phyloP scores from a whole-genome alignment of 352 stramenopile species.

The Phytophthora palmivora region DNA sequence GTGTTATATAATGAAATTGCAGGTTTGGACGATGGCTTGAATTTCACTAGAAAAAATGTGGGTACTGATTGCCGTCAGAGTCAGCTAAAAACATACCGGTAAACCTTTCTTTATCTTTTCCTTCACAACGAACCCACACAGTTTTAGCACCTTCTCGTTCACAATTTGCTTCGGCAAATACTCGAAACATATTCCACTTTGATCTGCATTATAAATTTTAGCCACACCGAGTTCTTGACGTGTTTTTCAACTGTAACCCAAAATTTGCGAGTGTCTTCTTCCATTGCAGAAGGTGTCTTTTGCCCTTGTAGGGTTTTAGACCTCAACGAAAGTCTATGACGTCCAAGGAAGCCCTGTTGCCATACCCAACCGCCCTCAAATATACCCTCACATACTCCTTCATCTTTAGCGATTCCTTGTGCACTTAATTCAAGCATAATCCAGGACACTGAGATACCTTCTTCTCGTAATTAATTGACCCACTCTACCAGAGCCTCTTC shows the following conservation, averaged over 20 bases:
- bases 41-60: no score
- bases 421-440: constrained; percentile 3
- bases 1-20: no score
- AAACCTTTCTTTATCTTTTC: constrained; percentile 8
- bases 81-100: constrained; percentile 10
- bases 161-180: constrained; percentile 4
- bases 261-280: background rate
- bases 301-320: constrained; percentile 3
- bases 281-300: background rate
- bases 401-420: background rate
- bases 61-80: no score
- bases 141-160: constrained; percentile 3
- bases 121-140: constrained; percentile 1
- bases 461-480: background rate
- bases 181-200: no score
- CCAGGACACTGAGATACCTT: constrained; percentile 2
- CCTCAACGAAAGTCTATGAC: no score
- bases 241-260: background rate
- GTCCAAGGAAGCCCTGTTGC: no score
- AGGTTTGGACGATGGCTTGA: no score
- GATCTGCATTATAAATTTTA: no score
- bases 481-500: constrained; percentile 8
- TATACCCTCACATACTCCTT: background rate
- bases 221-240: constrained; percentile 11
- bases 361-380: no score